Evolutionary conservation across 2,329 filamentous ascomycete species (phyloP), one percentile per base, ranked within the genome.

Genomic region (Tothia fuscella): DNA sequence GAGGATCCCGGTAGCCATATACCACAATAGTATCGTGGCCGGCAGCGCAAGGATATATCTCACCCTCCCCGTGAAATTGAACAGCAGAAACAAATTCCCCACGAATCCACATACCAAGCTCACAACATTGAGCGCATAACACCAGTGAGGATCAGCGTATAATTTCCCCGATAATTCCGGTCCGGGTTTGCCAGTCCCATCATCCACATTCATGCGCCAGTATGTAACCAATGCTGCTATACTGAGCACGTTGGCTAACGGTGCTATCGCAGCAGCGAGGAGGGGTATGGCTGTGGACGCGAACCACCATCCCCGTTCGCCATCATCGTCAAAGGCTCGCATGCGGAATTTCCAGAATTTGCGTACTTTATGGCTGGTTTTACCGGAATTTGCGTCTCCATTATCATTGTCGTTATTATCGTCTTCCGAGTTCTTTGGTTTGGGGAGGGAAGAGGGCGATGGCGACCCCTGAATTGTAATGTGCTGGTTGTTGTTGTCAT

Each of bases 221-320:
- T 76, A 76, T 21, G 77, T 78, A 1, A 85, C 83, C n/a, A 94
- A 68, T 6, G 87, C 84, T 47, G 82, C 86, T 45, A 94, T 86
- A 44, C 82, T 89, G 60, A 91, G 82, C 22, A 91, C 78, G 44
- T 88, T 93, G 3, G 88, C 88, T 7, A 93, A 74, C 0, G 88
- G 88, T 1, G 85, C 86, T 2, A 91, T 72, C 0, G 87, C 86
- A 25, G 85, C 87, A 2, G 87, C 85, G 9, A 91, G 71, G 55
- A 95, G 76, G 35, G 82, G 83, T 48, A 88, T 68, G 3, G 65
- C 66, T 1, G 66, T 71, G 2, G 66, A 67, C 1, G 66, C 66
- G 47, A 70, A 56, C 67, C 67, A 71, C 66, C 66, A 69, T 38
- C 64, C 59, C 39, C 53, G 53, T 5, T 46, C 42, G 16, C 24